These are phyloP conservation scores for Chloranthus sessilifolius DNA, from an alignment of 164 flowering plant genomes.

Conservation along the genomic window DNA sequence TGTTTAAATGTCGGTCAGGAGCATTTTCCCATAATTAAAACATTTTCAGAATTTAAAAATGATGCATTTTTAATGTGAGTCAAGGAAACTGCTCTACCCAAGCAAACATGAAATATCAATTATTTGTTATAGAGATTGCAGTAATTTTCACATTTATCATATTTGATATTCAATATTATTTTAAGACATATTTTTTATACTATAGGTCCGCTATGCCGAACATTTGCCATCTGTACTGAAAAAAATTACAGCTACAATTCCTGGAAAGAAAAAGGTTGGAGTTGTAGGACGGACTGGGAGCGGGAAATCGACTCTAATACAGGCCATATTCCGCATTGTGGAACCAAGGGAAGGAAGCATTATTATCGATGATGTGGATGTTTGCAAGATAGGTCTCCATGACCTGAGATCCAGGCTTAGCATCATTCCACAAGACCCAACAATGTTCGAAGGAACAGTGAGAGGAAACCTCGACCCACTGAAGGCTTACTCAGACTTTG, in stretches of 20 bases:
- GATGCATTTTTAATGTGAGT: too few relatives aligned
- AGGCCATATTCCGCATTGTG: conserved; percentile 70
- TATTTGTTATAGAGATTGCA: too few relatives aligned
- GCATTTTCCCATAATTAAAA: too few relatives aligned
- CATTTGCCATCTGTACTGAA: conserved; percentile 33
- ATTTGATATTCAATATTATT: too few relatives aligned
- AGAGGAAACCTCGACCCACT: conserved; percentile 89
- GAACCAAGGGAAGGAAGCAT: conserved; percentile 83
- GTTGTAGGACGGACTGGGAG: conserved; percentile 37
- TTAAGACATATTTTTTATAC: too few relatives aligned
- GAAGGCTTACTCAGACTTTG: conserved; percentile 48
- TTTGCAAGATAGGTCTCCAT: conserved; percentile 76
- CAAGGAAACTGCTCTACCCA: too few relatives aligned
- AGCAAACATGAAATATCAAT: too few relatives aligned
- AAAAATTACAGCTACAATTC: conserved; percentile 30
- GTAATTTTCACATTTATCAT: too few relatives aligned
- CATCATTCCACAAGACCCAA: conserved; percentile 93
- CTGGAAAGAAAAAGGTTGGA: conserved; percentile 31
- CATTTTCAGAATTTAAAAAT: too few relatives aligned
- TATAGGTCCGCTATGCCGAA: conserved; percentile 33
- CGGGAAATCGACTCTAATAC: conserved; percentile 37
- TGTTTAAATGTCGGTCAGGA: too few relatives aligned
- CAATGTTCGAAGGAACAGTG: conserved; percentile 87
- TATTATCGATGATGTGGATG: conserved; percentile 68
- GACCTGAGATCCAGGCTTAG: conserved; percentile 83